A percentile compares a stretch with the other conserved stretches of the same genome.
Evolutionary conservation across 495 filamentous ascomycete genomes (phyloP).

Genomic region (Tuber aestivum): DNA sequence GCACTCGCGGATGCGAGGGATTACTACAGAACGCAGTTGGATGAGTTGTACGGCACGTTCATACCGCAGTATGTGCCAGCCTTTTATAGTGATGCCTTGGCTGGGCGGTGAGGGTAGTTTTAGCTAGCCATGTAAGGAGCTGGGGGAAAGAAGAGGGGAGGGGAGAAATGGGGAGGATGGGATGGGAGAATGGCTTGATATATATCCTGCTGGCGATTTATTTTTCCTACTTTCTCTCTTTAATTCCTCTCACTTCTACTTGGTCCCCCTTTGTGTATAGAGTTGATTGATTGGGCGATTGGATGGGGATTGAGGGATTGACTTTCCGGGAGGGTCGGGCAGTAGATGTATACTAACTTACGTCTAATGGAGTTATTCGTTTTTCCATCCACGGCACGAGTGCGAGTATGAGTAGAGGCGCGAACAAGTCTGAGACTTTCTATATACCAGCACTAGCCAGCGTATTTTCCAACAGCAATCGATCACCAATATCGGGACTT

Average conservation of each 20-base stretch:
- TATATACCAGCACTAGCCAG: background rate
- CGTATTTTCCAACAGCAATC: background rate
- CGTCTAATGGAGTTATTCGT: conserved; percentile 3
- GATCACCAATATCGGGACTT: background rate
- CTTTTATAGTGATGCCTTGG: conserved; percentile 30
- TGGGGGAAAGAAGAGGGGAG: background rate
- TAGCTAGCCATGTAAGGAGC: too few relatives aligned
- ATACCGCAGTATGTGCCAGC: conserved; percentile 33
- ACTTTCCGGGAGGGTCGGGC: background rate
- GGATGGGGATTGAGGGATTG: background rate
- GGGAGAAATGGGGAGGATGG: background rate
- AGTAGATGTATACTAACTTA: conserved; percentile 6
- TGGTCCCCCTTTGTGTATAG: conserved; percentile 8
- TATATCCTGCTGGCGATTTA: conserved; percentile 8
- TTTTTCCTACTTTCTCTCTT: background rate
- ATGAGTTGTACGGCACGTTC: conserved; percentile 30
- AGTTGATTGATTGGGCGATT: background rate
- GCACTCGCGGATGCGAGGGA: conserved; percentile 30
- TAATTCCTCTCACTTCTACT: too few relatives aligned
- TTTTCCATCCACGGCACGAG: background rate
- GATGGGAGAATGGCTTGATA: conserved; percentile 1
- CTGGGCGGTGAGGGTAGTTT: conserved; percentile 23
- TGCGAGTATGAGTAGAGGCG: background rate
- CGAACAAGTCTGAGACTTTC: background rate
- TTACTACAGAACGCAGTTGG: conserved; percentile 29